Evolutionary conservation across 1,284 basidiomycete species (phyloP), one percentile per base, ranked within the genome.

Genomic region (Caloboletus firmus): DNA sequence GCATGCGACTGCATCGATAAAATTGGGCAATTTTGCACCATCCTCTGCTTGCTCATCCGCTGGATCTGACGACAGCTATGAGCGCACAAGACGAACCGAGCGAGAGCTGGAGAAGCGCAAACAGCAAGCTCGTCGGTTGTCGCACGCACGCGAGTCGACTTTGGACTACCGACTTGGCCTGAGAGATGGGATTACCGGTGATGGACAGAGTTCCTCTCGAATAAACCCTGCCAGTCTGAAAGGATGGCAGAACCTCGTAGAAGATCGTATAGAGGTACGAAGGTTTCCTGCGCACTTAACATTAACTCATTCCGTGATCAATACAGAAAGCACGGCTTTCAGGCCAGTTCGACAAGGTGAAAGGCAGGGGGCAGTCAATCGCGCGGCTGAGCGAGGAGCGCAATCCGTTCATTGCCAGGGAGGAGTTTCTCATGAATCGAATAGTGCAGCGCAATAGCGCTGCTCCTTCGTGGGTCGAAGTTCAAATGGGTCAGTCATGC

Each of bases 381-480:
- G 64, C 67, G 1, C 71, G 74, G 3, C 77, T 82, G 42, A 75
- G 72, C 2, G 87, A 91, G 49, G 89, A 92, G 65, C 74, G 75
- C 28, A 95, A 95, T 65, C 93, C 92, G 0, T 93, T 91, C 66
- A 84, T 93, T 53, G 80, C 77, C 24, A 76, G 85, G n/a, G 85
- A 85, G 64, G 86, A 93, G 67, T 91, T 88, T 60, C 74, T 95
- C 48, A 88, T 95, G 88, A 95, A 95, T 65, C 82, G 93, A 13
- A 93, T 95, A 54, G 82, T 96, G 18, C 88, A 93, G 63, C 76
- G 85, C 36, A 91, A 94, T 63, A 91, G 90, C 15, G 91, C 89
- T 2, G 82, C 86, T 1, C 94, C 93, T n/a, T 89, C 92, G 3
- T 96, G 92, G 92, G 87, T 96, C 4, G 93, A 95, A 70, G 65